phyloP scores from a whole-genome alignment of 2,329 filamentous ascomycete genomes.

The Davidsoniella australis region DNA sequence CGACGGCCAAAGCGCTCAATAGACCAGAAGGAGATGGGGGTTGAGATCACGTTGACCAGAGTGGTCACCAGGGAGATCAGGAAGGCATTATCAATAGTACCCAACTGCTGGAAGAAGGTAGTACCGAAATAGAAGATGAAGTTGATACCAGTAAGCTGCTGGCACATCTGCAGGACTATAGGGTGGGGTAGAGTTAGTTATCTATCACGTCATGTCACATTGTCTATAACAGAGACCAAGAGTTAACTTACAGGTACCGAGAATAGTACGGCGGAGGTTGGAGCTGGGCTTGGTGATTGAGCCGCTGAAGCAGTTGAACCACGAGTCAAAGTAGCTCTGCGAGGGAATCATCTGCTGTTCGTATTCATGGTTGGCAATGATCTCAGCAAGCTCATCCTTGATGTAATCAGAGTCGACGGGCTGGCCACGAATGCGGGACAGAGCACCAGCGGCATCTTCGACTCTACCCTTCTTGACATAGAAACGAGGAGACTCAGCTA shows the following conservation, averaged over 20 bases:
- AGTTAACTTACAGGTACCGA: conserved; percentile 36
- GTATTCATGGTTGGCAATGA: conserved; percentile 78
- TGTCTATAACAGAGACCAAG: neutral
- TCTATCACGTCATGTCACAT: neutral
- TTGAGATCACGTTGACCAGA: conserved; percentile 73
- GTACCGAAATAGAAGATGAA: conserved; percentile 84
- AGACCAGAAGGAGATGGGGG: conserved; percentile 73
- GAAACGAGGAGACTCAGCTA: conserved; percentile 64
- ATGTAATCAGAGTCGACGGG: conserved; percentile 56
- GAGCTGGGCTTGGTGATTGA: conserved; percentile 44
- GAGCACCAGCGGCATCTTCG: conserved; percentile 41
- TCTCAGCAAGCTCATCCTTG: conserved; percentile 64
- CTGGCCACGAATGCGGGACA: conserved; percentile 59
- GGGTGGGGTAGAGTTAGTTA: neutral
- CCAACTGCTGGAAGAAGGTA: conserved; percentile 64
- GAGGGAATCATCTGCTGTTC: conserved; percentile 53
- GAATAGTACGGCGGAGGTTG: conserved; percentile 53
- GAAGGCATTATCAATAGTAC: conserved; percentile 63
- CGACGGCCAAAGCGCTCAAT: conserved; percentile 73
- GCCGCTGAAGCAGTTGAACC: conserved; percentile 52
- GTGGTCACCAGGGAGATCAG: conserved; percentile 73
- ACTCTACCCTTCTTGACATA: conserved; percentile 64
- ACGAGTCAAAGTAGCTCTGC: conserved; percentile 47
- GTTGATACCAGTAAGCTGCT: conserved; percentile 67
- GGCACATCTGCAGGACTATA: conserved; percentile 37